Conservation (phyloP, 805 yeast genomes). For the Clavispora santaluciae region DNA sequence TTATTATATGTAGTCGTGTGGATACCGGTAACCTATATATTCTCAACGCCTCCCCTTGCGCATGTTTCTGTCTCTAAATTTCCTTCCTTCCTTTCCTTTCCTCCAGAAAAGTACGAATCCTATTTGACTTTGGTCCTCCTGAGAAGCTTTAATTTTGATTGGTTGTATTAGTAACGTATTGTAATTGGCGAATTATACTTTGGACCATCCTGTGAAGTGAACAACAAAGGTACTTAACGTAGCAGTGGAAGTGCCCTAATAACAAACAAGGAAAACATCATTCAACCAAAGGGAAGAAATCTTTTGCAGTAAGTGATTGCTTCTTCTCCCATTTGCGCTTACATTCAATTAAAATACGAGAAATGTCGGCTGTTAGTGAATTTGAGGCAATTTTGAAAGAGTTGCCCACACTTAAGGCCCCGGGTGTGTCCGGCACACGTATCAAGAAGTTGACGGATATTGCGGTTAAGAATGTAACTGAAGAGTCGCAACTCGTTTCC, state of each 20-base stretch:
- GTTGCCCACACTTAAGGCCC: slow-evolving; percentile 60
- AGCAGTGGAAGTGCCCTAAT: slow-evolving; percentile 1
- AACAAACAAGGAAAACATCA: slow-evolving; percentile 1
- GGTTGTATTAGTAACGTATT: slow-evolving; percentile 14
- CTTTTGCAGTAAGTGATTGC: not conserved
- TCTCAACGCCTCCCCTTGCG: not conserved
- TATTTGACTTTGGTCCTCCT: not conserved
- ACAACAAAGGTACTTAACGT: slow-evolving; percentile 1
- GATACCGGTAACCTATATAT: slow-evolving; percentile 9
- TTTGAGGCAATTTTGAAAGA: slow-evolving; percentile 47
- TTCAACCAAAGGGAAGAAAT: not conserved
- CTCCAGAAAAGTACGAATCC: not conserved
- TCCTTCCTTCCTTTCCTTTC: slow-evolving; percentile 1
- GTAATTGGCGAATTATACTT: slow-evolving; percentile 10
- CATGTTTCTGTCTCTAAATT: not conserved
- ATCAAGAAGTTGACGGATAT: slow-evolving; percentile 78
- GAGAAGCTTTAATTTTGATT: not conserved
- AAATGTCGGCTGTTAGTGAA: slow-evolving; percentile 40
- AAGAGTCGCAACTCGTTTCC: slow-evolving; percentile 53
- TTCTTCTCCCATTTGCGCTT: not conserved
- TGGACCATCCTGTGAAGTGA: not conserved
- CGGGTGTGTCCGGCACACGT: slow-evolving; percentile 95
- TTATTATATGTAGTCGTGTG: slow-evolving; percentile 7
- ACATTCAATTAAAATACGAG: not conserved
- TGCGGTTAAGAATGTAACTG: slow-evolving; percentile 63